Evolutionary conservation across 2,329 filamentous ascomycete genomes (phyloP).

Genomic region (Dothideomycetes sp.): DNA sequence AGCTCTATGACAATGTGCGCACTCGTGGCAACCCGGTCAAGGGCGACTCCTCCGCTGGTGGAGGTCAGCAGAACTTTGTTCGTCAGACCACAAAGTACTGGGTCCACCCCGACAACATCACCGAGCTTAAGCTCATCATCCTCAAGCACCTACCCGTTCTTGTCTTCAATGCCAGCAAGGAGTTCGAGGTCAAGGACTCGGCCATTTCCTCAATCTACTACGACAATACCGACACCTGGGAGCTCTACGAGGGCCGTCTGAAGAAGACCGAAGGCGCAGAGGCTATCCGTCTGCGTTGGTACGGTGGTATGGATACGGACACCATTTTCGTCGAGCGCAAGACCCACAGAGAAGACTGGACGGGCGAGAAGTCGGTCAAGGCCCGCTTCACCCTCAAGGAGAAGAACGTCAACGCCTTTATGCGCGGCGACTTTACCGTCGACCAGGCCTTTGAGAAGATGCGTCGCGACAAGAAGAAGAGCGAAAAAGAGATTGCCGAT

Average conservation of each 20-base stretch:
- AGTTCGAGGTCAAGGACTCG: conserved; percentile 80
- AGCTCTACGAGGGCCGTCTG: conserved; percentile 83
- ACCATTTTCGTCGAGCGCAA: conserved; percentile 96
- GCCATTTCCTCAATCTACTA: conserved; percentile 99
- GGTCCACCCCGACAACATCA: conserved; percentile 98
- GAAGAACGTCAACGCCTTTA: conserved; percentile 89
- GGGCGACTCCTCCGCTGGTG: conserved; percentile 84
- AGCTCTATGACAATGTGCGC: conserved; percentile 86
- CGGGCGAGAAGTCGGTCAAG: conserved; percentile 97
- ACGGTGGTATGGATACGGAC: conserved; percentile 89
- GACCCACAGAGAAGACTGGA: conserved; percentile 98
- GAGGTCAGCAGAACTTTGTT: conserved; percentile 87
- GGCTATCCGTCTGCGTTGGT: conserved; percentile 93
- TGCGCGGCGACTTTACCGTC: conserved; percentile 74
- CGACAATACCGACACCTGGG: conserved; percentile 89
- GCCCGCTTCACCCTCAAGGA: conserved; percentile 91
- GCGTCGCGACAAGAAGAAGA: conserved; percentile 88
- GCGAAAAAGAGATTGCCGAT: conserved; percentile 79
- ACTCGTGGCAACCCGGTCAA: conserved; percentile 86
- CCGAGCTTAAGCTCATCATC: conserved; percentile 94
- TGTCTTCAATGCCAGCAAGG: conserved; percentile 95
- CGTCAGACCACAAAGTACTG: conserved; percentile 98
- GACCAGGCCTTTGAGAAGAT: conserved; percentile 92
- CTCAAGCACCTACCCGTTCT: conserved; percentile 94
- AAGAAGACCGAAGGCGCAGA: conserved; percentile 98